A percentile compares a stretch with the other conserved stretches of the same genome.
phyloP scores from a whole-genome alignment of 768 basidiomycete species.

The Leccinellum albellum region DNA sequence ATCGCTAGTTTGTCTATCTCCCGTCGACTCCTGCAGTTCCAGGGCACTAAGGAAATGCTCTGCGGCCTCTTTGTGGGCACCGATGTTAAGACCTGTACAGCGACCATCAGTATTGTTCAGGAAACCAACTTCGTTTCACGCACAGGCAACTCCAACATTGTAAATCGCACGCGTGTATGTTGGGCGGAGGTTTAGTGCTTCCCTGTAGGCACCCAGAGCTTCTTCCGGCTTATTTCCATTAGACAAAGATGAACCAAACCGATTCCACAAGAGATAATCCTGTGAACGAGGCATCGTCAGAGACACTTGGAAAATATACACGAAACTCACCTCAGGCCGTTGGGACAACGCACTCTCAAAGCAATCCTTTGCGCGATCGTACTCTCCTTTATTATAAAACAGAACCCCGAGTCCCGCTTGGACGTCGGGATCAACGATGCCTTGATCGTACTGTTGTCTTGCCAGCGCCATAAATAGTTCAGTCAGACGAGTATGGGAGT shows the following conservation, averaged over 20 bases:
- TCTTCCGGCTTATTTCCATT: slow-evolving; percentile 95
- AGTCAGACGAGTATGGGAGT: slow-evolving; percentile 72
- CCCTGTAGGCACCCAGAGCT: slow-evolving; percentile 83
- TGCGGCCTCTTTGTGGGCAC: slow-evolving; percentile 90
- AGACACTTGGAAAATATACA: background rate
- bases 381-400: slow-evolving; percentile 85
- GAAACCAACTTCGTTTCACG: slow-evolving; percentile 31
- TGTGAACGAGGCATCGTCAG: slow-evolving; percentile 17
- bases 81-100: slow-evolving; percentile 83
- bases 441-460: slow-evolving; percentile 71
- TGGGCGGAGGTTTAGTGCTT: slow-evolving; percentile 86
- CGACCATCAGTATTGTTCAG: background rate
- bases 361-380: slow-evolving; percentile 89
- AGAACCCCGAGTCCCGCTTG: slow-evolving; percentile 92
- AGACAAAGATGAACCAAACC: slow-evolving; percentile 89
- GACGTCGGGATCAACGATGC: slow-evolving; percentile 79
- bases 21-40: slow-evolving; percentile 67
- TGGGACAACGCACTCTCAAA: slow-evolving; percentile 83
- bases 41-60: slow-evolving; percentile 92
- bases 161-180: slow-evolving; percentile 97
- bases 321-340: slow-evolving; percentile 58
- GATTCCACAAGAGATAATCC: slow-evolving; percentile 97
- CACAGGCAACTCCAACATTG: slow-evolving; percentile 97
- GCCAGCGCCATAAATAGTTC: slow-evolving; percentile 83
- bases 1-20: slow-evolving; percentile 65